These are phyloP conservation scores for Cytospora mali DNA, from an alignment of 2,329 filamentous ascomycete species.

Conservation along the genomic window DNA sequence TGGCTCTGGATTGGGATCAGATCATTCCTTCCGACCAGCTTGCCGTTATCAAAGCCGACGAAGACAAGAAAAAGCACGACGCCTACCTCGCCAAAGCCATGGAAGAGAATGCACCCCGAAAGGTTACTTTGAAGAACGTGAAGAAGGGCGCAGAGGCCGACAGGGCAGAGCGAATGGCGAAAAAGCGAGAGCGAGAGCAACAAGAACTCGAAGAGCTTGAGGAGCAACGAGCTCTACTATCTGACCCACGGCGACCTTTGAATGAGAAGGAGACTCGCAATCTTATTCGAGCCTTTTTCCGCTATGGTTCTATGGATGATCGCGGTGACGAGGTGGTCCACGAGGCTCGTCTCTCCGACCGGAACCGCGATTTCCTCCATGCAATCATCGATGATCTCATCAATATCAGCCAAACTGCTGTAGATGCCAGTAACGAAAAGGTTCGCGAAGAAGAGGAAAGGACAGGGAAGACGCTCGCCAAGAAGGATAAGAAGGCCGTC, in stretches of 20 bases:
- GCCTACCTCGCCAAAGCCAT: conserved; percentile 80
- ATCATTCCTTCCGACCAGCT: conserved; percentile 96
- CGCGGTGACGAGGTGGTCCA: conserved; percentile 83
- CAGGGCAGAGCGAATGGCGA: conserved; percentile 64
- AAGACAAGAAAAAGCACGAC: conserved; percentile 81
- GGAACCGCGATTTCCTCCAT: conserved; percentile 79
- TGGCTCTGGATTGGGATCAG: conserved; percentile 88
- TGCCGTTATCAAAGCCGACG: conserved; percentile 84
- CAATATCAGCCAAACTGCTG: conserved; percentile 56
- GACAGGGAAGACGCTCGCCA: conserved; percentile 79
- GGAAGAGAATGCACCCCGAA: conserved; percentile 83
- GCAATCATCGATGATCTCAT: conserved; percentile 77
- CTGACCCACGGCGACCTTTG: conserved; percentile 86
- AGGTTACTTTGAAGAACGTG: conserved; percentile 63
- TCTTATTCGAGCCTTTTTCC: conserved; percentile 85
- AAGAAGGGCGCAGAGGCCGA: conserved; percentile 58
- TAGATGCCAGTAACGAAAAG: conserved; percentile 69
- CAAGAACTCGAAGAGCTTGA: conserved; percentile 74
- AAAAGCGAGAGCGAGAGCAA: conserved; percentile 67
- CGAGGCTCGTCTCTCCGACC: conserved; percentile 80
- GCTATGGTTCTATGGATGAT: conserved; percentile 88
- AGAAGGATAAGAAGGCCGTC: conserved; percentile 97
- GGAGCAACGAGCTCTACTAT: conserved; percentile 71
- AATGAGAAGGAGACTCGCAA: conserved; percentile 92
- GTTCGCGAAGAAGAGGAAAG: conserved; percentile 82